phyloP scores from a whole-genome alignment of 2,329 filamentous ascomycete species.

The Ophiostoma ips region DNA sequence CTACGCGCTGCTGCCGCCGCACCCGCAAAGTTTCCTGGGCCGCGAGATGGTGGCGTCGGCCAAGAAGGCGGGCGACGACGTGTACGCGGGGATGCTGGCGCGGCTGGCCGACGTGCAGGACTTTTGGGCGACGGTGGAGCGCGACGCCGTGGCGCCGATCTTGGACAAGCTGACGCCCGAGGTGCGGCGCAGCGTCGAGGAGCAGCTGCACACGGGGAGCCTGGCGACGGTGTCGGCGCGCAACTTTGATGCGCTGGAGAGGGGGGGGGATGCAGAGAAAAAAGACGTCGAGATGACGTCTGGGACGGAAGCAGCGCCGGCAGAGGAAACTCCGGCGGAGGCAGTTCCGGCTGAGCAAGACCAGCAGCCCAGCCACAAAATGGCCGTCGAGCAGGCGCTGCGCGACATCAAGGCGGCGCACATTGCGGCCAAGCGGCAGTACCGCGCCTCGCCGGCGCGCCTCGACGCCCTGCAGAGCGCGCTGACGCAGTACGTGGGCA shows the following conservation, averaged over 20 bases:
- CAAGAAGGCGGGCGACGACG: conserved; percentile 27
- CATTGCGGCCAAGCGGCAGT: conserved; percentile 66
- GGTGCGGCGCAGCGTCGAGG: conserved; percentile 47
- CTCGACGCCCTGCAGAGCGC: conserved; percentile 62
- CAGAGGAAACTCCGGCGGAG: background rate
- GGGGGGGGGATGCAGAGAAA: no score
- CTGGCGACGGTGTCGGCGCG: background rate
- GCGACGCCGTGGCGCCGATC: conserved; percentile 63
- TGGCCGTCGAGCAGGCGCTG: conserved; percentile 47
- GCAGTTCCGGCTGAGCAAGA: no score
- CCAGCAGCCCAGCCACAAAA: conserved; percentile 2
- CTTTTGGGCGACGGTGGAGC: conserved; percentile 76
- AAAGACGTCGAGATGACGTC: background rate
- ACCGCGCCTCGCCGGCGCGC: conserved; percentile 62
- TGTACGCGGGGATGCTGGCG: conserved; percentile 52
- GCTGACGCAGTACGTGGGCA: conserved; percentile 65
- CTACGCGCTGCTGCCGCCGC: conserved; percentile 82
- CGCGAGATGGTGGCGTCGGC: conserved; percentile 69
- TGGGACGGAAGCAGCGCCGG: conserved; percentile 5
- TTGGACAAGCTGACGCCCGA: conserved; percentile 48
- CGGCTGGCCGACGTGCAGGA: conserved; percentile 63
- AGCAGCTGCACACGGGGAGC: conserved; percentile 38
- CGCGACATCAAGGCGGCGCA: conserved; percentile 71
- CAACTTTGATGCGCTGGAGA: background rate
- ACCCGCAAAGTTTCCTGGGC: conserved; percentile 74